Percentiles rank a stretch among this genome's conserved stretches.
Evolutionary conservation across 2,329 filamentous ascomycete genomes (phyloP).

Genomic region (Colletotrichum higginsianum): DNA sequence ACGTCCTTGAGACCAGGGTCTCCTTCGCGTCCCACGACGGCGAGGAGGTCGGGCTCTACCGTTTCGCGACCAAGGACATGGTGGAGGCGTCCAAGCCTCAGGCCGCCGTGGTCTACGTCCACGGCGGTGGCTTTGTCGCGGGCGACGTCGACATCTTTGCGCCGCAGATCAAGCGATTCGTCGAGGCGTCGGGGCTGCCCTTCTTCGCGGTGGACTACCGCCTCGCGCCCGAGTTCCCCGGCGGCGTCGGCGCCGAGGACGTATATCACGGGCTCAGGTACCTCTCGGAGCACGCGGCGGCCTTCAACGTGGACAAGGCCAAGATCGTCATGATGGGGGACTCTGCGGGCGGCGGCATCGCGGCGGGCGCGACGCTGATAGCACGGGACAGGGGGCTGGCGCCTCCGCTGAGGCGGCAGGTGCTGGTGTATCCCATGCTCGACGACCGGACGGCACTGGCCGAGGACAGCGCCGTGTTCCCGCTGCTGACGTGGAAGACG

Average conservation of each 20-base stretch:
- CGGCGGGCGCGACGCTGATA: constrained; percentile 56
- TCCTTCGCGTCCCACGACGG: constrained; percentile 29
- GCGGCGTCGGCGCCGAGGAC: constrained; percentile 55
- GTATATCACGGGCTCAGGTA: constrained; percentile 50
- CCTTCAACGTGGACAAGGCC: constrained; percentile 43
- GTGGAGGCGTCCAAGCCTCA: constrained; percentile 18
- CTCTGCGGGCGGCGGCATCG: constrained; percentile 45
- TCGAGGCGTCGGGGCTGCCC: constrained; percentile 49
- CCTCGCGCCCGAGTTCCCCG: constrained; percentile 58
- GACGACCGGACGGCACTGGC: constrained; percentile 47
- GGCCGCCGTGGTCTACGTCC: constrained; percentile 55
- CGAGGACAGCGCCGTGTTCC: constrained; percentile 12
- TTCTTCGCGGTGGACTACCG: constrained; percentile 59
- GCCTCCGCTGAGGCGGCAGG: constrained; percentile 49
- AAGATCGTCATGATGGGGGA: constrained; percentile 46
- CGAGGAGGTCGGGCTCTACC: constrained; percentile 15
- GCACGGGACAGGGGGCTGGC: constrained; percentile 46
- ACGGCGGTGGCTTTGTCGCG: constrained; percentile 59
- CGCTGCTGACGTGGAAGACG: constrained; percentile 43
- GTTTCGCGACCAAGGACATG: constrained; percentile 29
- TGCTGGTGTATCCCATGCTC: constrained; percentile 53
- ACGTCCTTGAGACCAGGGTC: constrained; percentile 29
- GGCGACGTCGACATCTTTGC: constrained; percentile 49
- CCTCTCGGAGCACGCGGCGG: constrained; percentile 45
- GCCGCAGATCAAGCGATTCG: constrained; percentile 47